Evolutionary conservation across 208 protist genomes (phyloP), one percentile per base, ranked within the genome.

Genomic region (Acanthamoeba culbertsoni): DNA sequence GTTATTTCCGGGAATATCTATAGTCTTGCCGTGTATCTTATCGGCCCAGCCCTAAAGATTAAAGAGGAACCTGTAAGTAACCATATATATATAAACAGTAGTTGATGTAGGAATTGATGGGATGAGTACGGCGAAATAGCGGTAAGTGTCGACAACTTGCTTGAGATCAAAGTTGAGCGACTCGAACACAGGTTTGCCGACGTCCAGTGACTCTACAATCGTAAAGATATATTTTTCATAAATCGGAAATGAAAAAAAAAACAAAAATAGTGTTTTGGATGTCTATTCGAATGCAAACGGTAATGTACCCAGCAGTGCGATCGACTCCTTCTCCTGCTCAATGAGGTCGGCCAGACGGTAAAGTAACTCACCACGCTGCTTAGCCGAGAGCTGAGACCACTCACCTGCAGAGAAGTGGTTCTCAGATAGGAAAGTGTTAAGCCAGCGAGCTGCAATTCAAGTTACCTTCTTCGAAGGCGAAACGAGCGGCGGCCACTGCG

Each of bases 291-390:
- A 59, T 20, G 28, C 12, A 86, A 28, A 48, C 16, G 16, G 5
- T 4, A 35, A 8, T 0, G 48, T 57, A 55, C 51, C 77, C 77
- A 88, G 20, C 4, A 88, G 51, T 28, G 77, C 77, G 3, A 88
- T 20, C 14, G 43, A 42, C 48, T 88, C 77, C 51, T 23, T 62
- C 48, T 88, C 51, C 77, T 88, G 48, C 14, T 88, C 77, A 23
- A 88, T 62, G 33, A 88, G 33, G n/a, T 88, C 77, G 28, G 77
- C 77, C 46, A 88, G 51, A 10, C 77, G 77, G 48, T 88, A 88
- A 20, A 88, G 77, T 48, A 55, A 28, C 10, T 88, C 37, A n/a
- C 77, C 77, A 16, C 77, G 77, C 77, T 88, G 48, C 77, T 37
- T 88, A 14, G 23, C n/a, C 48, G 77, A 88, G 20, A 88, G 26